Conservation (phyloP, 805 yeast genomes). For the Lipomyces kockii region DNA sequence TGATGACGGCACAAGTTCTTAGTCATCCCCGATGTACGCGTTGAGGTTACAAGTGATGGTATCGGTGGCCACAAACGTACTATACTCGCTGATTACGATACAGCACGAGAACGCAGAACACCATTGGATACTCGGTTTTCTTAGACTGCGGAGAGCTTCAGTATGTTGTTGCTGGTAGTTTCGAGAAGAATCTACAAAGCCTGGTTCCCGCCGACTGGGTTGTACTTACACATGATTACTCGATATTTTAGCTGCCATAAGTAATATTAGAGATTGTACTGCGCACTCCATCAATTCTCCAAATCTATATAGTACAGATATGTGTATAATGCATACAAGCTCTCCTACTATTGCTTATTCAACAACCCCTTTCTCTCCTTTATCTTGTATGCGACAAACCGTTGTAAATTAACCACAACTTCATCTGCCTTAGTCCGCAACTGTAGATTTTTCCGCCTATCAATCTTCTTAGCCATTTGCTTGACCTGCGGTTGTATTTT, state of each 20-base stretch:
- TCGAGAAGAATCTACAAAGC: neutral
- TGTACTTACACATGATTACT: neutral
- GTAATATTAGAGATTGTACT: neutral
- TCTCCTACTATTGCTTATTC: neutral
- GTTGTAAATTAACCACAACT: conserved; percentile 63
- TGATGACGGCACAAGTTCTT: no score
- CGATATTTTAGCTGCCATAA: neutral
- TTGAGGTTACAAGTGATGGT: no score
- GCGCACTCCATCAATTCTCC: neutral
- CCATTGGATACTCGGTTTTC: neutral
- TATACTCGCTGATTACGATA: no score
- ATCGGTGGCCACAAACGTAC: no score
- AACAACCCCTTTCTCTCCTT: conserved; percentile 47
- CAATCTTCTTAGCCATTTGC: conserved; percentile 63
- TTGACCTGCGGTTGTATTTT: conserved; percentile 55
- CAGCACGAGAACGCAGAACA: neutral
- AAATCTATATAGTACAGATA: neutral
- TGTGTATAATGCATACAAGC: neutral
- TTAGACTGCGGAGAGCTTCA: neutral
- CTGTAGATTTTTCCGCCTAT: conserved; percentile 61
- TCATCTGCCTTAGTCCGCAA: conserved; percentile 71
- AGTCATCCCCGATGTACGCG: no score
- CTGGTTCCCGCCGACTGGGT: neutral
- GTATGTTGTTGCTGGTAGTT: neutral
- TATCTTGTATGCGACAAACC: conserved; percentile 79